phyloP scores from a whole-genome alignment of 2,329 filamentous ascomycete genomes.

The Ophiostoma populinum region DNA sequence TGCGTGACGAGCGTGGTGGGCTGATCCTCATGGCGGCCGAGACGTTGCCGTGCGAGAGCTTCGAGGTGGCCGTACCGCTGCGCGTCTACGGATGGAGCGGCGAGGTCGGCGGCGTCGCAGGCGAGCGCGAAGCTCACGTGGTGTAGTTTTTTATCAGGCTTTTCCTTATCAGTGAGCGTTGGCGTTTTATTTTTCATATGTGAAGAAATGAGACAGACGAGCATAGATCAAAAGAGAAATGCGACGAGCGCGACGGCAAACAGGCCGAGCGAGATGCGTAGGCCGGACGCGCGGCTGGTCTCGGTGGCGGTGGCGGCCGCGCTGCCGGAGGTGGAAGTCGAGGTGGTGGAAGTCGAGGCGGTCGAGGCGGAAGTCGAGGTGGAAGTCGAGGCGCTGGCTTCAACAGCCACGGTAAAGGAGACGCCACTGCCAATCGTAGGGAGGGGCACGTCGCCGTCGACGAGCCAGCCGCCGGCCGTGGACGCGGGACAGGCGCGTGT shows the following conservation, averaged over 20 bases:
- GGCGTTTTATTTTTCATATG: background rate
- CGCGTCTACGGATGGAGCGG: constrained; percentile 54
- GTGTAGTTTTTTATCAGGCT: background rate
- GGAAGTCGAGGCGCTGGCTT: background rate
- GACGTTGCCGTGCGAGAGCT: constrained; percentile 68
- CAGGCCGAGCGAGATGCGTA: too few species aligned
- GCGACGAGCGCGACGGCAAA: too few species aligned
- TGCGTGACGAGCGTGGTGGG: constrained; percentile 60
- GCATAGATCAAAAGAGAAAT: too few species aligned
- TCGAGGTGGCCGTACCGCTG: constrained; percentile 74
- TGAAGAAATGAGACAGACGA: too few species aligned
- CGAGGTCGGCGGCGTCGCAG: constrained; percentile 10
- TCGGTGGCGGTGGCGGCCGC: background rate
- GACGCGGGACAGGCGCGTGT: constrained; percentile 54
- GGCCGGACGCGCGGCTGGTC: too few species aligned
- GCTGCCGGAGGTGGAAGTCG: background rate
- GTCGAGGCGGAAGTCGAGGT: background rate
- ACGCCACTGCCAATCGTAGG: constrained; percentile 47
- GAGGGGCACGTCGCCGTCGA: constrained; percentile 51
- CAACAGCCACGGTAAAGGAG: too few species aligned
- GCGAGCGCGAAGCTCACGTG: constrained; percentile 2
- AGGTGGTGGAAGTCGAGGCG: background rate
- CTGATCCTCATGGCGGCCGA: constrained; percentile 61
- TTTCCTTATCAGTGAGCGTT: background rate
- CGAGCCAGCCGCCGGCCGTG: constrained; percentile 53